These are phyloP conservation scores for Hippophae rhamnoides DNA, from an alignment of 306 rosid genomes.

Conservation along the genomic window DNA sequence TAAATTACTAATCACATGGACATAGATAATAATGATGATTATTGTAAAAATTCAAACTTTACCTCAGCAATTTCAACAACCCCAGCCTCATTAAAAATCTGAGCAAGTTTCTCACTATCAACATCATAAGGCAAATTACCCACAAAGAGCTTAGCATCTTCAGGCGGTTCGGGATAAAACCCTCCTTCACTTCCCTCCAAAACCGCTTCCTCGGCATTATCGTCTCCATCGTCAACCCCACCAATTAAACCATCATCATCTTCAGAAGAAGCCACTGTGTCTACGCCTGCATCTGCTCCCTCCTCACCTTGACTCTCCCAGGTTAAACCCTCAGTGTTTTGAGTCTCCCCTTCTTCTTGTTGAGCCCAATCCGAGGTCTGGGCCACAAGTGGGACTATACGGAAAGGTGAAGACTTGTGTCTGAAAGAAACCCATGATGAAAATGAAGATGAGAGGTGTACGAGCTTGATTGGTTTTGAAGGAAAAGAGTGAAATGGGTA, in stretches of 20 bases:
- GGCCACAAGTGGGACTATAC: conserved; percentile 22
- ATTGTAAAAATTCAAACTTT: neutral
- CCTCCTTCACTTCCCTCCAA: conserved; percentile 11
- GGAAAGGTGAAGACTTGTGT: conserved; percentile 15
- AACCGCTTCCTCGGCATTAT: conserved; percentile 4
- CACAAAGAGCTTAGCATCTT: conserved; percentile 39
- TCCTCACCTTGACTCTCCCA: conserved; percentile 5
- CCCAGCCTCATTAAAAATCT: conserved; percentile 29
- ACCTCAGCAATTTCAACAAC: conserved; percentile 41
- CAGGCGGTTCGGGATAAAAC: conserved; percentile 31
- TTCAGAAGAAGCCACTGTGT: conserved; percentile 6
- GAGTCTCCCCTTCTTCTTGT: conserved; percentile 13
- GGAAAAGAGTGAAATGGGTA: conserved; percentile 16
- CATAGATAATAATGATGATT: neutral
- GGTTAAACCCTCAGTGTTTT: conserved; percentile 1
- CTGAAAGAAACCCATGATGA: conserved; percentile 24
- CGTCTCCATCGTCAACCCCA: conserved; percentile 6
- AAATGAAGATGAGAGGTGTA: conserved; percentile 14
- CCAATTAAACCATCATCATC: conserved; percentile 5
- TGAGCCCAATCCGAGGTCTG: conserved; percentile 37
- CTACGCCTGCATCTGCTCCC: conserved; percentile 8
- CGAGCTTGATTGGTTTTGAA: conserved; percentile 23
- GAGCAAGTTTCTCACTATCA: conserved; percentile 32
- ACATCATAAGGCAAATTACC: conserved; percentile 35
- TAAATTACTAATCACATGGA: neutral